These are phyloP conservation scores for Torulaspora microellipsoides DNA, from an alignment of 805 yeast species.

Conservation along the genomic window DNA sequence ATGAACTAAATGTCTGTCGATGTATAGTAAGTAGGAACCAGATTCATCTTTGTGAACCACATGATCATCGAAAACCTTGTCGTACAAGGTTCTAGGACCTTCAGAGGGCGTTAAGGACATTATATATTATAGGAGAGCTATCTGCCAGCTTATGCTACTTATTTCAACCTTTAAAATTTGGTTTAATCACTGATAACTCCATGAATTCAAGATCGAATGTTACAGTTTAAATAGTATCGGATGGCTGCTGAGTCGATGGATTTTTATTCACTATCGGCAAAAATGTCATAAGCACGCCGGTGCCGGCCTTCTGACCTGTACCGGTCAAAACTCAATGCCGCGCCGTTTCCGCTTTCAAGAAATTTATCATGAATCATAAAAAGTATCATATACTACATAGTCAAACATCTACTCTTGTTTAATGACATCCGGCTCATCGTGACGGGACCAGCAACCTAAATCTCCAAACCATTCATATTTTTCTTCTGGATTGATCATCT, in stretches of 20 bases:
- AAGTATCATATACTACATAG: neutral
- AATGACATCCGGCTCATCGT: neutral
- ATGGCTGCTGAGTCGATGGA: no score
- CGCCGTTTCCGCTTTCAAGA: no score
- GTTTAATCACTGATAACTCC: no score
- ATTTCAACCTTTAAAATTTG: no score
- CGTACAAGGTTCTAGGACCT: conserved; percentile 76
- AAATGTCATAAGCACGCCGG: no score
- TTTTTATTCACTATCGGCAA: no score
- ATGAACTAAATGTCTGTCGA: conserved; percentile 96
- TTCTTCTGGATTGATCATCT: conserved; percentile 14
- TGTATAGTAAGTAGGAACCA: conserved; percentile 81
- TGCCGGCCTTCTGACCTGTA: no score
- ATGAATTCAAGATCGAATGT: no score
- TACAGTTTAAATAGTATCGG: no score
- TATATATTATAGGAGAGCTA: neutral
- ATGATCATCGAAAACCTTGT: conserved; percentile 94
- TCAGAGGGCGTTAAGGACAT: conserved; percentile 33
- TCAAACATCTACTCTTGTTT: neutral
- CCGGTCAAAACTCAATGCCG: no score
- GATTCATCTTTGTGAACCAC: conserved; percentile 84
- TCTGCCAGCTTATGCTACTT: no score
- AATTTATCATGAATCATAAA: no score
- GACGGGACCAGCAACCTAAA: conserved; percentile 29
- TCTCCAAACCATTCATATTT: conserved; percentile 21